These are phyloP conservation scores for Candida palmyrensis DNA, from an alignment of 805 yeast species.

Conservation along the genomic window DNA sequence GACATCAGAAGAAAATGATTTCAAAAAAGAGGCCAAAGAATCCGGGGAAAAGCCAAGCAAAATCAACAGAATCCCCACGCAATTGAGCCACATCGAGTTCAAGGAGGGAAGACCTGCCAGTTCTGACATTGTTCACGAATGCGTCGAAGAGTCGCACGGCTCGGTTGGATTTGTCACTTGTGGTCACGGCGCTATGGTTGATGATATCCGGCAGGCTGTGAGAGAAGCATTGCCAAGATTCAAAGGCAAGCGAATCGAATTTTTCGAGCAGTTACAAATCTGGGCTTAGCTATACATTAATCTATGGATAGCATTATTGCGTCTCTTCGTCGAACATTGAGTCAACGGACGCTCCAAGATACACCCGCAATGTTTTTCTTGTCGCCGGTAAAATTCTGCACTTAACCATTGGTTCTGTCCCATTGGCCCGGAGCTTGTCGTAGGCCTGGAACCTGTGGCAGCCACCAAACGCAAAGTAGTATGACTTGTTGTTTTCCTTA, in stretches of 20 bases:
- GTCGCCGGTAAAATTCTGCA: conserved; percentile 77
- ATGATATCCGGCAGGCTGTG: conserved; percentile 46
- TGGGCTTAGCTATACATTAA: conserved; percentile 43
- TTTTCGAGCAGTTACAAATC: conserved; percentile 68
- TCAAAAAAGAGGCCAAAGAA: not conserved
- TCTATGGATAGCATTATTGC: not conserved
- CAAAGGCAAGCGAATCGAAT: conserved; percentile 50
- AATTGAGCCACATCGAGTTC: conserved; percentile 32
- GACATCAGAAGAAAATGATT: not conserved
- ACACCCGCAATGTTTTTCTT: conserved; percentile 57
- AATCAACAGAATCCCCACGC: conserved; percentile 5
- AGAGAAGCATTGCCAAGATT: conserved; percentile 32
- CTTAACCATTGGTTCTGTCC: conserved; percentile 44
- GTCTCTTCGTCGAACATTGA: conserved; percentile 29
- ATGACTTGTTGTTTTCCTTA: conserved; percentile 53
- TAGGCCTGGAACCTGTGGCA: conserved; percentile 89
- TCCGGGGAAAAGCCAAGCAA: not conserved
- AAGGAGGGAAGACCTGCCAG: conserved; percentile 47
- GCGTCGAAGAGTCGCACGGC: conserved; percentile 32
- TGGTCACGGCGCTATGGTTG: conserved; percentile 60
- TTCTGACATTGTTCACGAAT: conserved; percentile 29
- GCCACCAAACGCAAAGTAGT: conserved; percentile 85
- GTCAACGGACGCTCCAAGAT: conserved; percentile 67
- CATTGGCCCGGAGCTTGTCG: conserved; percentile 45
- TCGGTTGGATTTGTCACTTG: conserved; percentile 54